Base-by-base conservation (phyloP, 2,329 filamentous ascomycete genomes). In the Talaromyces albobiverticillius region DNA sequence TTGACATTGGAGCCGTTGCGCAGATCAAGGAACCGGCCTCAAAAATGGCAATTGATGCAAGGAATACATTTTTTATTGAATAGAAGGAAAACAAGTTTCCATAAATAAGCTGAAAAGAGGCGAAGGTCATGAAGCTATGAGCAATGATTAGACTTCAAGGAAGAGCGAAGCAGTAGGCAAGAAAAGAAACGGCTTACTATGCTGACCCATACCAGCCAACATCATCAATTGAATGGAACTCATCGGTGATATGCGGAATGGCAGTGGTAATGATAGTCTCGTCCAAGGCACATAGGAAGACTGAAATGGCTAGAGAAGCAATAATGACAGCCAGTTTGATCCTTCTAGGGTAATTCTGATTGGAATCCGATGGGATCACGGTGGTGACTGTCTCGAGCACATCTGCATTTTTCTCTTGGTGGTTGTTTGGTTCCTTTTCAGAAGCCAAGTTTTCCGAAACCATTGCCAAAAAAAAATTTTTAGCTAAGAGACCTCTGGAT, bases 1-100 rank as follows among this genome's bases (percentile, higher is more conserved):
- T 57, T 7, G 66, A 70, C 16, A 49, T 64, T 7, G 64, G 64
- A 2, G 68, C 67, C 10, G 61, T 61, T 20, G 61, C 66, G 40
- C 66, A 71, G 29, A 71, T 43, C 14, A 60, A 55, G 2, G 66
- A 70, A 18, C 69, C 69, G 14, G 72, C 48, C 46, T 71, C 65
- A 46, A 74, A 76, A 29, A 76, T 56, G 8, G 61, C 32, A 8
- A 74, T 56, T 3, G 66, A 60, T 6, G 38, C 48, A 6, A 74
- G 55, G 51, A 68, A 70, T 0, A 65, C 61, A 62, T 62, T 66
- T 59, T 75, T 75, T 5, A 67, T 18, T 14, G 31, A 34, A 34
- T 34, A 34, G 31, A 34, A 34, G 13, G 31, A 34, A 34, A 34
- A 34, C 31, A 34, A 10, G 5, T 34, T 34, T 14, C 31, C 31